Evolutionary conservation across 2,329 filamentous ascomycete species (phyloP).

Genomic region (Neofusicoccum sp.): DNA sequence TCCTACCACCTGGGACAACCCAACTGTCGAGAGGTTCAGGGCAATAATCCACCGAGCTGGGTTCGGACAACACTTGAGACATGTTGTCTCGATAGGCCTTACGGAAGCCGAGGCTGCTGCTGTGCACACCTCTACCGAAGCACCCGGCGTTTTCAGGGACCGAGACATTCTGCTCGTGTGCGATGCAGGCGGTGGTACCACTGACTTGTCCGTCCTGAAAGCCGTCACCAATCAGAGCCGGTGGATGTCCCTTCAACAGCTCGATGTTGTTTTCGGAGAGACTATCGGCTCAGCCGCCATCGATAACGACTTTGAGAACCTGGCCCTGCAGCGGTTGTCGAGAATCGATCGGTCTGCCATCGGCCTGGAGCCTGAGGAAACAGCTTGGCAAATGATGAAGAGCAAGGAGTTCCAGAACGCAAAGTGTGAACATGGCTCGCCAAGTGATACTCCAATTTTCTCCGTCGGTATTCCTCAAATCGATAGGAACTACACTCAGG

Average conservation of each 20-base stretch:
- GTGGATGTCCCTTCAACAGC: slow-evolving; percentile 31
- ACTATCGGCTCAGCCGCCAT: slow-evolving; percentile 44
- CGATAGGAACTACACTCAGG: slow-evolving; percentile 32
- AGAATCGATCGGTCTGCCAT: slow-evolving; percentile 29
- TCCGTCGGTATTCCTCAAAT: slow-evolving; percentile 37
- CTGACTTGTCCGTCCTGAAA: slow-evolving; percentile 40
- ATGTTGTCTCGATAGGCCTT: slow-evolving; percentile 45
- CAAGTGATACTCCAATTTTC: slow-evolving; percentile 37
- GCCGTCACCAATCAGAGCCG: slow-evolving; percentile 30
- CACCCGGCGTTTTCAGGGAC: slow-evolving; percentile 35
- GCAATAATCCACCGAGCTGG: slow-evolving; percentile 48
- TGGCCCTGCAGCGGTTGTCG: slow-evolving; percentile 32
- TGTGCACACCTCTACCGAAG: slow-evolving; percentile 45
- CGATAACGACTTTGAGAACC: slow-evolving; percentile 40
- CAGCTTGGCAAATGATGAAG: slow-evolving; percentile 44
- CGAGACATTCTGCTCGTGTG: slow-evolving; percentile 50
- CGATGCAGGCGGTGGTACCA: slow-evolving; percentile 53
- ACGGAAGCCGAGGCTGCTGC: slow-evolving; percentile 57
- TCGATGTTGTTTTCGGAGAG: slow-evolving; percentile 38
- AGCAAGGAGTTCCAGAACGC: slow-evolving; percentile 39
- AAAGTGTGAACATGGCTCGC: slow-evolving; percentile 42
- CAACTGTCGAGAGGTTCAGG: slow-evolving; percentile 53
- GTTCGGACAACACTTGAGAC: slow-evolving; percentile 44
- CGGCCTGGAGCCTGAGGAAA: slow-evolving; percentile 32
- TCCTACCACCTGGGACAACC: slow-evolving; percentile 56